phyloP scores from a whole-genome alignment of 2,329 filamentous ascomycete species.

The Alternaria hordeiaustralica region DNA sequence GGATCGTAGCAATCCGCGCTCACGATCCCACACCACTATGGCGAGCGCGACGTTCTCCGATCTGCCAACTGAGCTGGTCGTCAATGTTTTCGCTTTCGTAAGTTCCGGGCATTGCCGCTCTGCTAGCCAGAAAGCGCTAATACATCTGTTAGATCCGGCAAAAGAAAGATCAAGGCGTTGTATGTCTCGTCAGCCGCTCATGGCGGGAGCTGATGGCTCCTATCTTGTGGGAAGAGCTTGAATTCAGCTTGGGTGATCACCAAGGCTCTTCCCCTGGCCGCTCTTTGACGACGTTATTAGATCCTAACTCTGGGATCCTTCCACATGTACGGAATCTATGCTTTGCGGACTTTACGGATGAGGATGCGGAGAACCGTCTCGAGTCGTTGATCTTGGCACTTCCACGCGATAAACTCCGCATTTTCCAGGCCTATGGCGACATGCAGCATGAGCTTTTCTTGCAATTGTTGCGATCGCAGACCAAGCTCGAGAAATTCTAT shows the following conservation, averaged over 20 bases:
- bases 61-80: not conserved
- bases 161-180: not conserved
- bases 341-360: not conserved
- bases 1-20: not conserved
- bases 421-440: not conserved
- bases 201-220: not conserved
- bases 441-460: not conserved
- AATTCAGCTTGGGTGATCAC: not conserved
- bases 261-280: not conserved
- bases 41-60: not conserved
- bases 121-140: not conserved
- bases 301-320: not conserved
- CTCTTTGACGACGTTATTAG: not conserved
- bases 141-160: not conserved
- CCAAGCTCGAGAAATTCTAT: not conserved
- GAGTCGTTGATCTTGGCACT: not conserved
- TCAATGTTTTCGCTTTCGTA: not conserved
- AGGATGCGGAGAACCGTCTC: not conserved
- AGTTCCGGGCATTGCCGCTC: not conserved
- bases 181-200: not conserved
- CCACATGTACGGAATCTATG: not conserved
- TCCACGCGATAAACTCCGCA: not conserved
- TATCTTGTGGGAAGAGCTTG: not conserved
- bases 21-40: not conserved
- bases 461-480: not conserved